A percentile compares a stretch with the other conserved stretches of the same genome.
Conservation (phyloP, 495 filamentous ascomycete genomes). For the Aspergillus nidulans region DNA sequence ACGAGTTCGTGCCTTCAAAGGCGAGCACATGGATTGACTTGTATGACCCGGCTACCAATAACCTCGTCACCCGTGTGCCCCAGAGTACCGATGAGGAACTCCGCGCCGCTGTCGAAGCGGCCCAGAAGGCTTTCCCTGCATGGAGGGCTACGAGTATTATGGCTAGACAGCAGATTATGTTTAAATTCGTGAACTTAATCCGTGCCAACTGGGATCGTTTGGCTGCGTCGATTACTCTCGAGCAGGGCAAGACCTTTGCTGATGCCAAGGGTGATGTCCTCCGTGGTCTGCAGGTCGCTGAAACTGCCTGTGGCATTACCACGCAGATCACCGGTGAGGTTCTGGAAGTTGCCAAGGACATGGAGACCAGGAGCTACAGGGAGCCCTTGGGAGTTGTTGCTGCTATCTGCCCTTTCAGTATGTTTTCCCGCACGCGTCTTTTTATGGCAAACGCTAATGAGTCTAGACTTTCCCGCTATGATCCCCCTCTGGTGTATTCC, state of each 20-base stretch:
- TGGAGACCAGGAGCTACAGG: slow-evolving; percentile 92
- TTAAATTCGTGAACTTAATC: slow-evolving; percentile 88
- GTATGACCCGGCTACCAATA: slow-evolving; percentile 94
- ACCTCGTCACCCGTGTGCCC: slow-evolving; percentile 95
- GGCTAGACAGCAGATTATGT: slow-evolving; percentile 90
- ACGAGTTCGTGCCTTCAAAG: slow-evolving; percentile 74
- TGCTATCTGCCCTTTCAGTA: slow-evolving; percentile 98
- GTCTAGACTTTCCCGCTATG: slow-evolving; percentile 87
- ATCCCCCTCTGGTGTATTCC: slow-evolving; percentile 98
- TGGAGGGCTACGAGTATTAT: slow-evolving; percentile 86
- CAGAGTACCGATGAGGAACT: slow-evolving; percentile 91
- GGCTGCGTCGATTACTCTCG: slow-evolving; percentile 91
- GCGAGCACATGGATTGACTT: slow-evolving; percentile 80
- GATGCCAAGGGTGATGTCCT: slow-evolving; percentile 96
- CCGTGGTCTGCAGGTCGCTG: slow-evolving; percentile 91
- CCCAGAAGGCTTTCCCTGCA: slow-evolving; percentile 80
- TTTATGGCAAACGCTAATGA: not conserved
- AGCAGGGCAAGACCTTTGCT: slow-evolving; percentile 97
- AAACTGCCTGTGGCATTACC: slow-evolving; percentile 92
- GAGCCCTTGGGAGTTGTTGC: slow-evolving; percentile 94
- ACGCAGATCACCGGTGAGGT: slow-evolving; percentile 92
- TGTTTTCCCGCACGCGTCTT: slow-evolving; percentile 28
- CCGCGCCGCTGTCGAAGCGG: slow-evolving; percentile 78
- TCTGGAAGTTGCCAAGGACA: slow-evolving; percentile 95
- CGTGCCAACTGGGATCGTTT: slow-evolving; percentile 93